Evolutionary conservation across 2,329 filamentous ascomycete species (phyloP).

Genomic region (Aquanectria penicillioides): DNA sequence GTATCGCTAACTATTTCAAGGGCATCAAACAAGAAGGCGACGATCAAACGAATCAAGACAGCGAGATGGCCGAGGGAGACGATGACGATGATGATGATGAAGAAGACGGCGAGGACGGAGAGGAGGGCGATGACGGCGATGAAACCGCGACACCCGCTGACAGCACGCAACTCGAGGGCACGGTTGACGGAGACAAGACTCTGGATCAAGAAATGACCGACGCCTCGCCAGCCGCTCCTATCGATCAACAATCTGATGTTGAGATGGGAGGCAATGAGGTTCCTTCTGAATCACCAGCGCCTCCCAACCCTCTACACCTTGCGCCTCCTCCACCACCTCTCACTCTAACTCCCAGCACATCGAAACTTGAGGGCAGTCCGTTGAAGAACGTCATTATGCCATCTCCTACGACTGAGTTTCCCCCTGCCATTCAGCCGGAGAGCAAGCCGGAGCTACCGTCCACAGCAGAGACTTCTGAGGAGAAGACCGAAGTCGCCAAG

Average conservation of each 20-base stretch:
- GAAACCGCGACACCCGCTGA: slow-evolving; percentile 53
- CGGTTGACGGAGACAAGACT: slow-evolving; percentile 42
- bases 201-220: slow-evolving; percentile 53
- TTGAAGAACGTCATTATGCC: slow-evolving; percentile 62
- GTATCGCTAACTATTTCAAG: slow-evolving; percentile 42
- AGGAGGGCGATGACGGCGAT: slow-evolving; percentile 58
- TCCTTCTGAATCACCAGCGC: slow-evolving; percentile 33
- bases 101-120: slow-evolving; percentile 58
- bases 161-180: slow-evolving; percentile 36
- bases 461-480: slow-evolving; percentile 8
- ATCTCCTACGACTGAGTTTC: slow-evolving; percentile 54
- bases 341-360: slow-evolving; percentile 41
- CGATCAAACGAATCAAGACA: slow-evolving; percentile 57
- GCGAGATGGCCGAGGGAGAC: slow-evolving; percentile 64
- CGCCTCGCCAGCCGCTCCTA: slow-evolving; percentile 41
- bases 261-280: slow-evolving; percentile 41
- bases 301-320: slow-evolving; percentile 45
- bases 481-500: neutral
- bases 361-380: slow-evolving; percentile 60
- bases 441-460: slow-evolving; percentile 11
- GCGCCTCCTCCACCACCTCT: slow-evolving; percentile 46
- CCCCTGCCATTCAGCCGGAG: slow-evolving; percentile 22
- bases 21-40: slow-evolving; percentile 56
- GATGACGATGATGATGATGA: slow-evolving; percentile 60
- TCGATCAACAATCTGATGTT: slow-evolving; percentile 36